Percentiles rank a stretch among this genome's conserved stretches.
Evolutionary conservation across 2,329 filamentous ascomycete genomes (phyloP).

Genomic region (Hymenoscyphus albidus): DNA sequence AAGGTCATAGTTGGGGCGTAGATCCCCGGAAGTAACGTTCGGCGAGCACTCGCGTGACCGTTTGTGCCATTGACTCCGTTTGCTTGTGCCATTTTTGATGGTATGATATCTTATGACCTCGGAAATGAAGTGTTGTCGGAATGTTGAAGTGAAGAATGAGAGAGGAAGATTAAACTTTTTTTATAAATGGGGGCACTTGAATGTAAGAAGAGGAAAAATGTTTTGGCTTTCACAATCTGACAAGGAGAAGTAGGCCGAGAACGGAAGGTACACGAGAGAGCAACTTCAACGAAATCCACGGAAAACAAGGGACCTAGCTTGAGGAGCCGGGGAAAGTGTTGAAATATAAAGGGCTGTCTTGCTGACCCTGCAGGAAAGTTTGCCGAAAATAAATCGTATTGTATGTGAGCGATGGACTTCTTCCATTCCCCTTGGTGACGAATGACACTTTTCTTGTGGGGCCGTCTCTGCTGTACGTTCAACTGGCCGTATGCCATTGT

Average conservation of each 20-base stretch:
- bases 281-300: constrained; percentile 2
- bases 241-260: constrained; percentile 12
- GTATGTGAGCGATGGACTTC: background rate
- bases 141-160: constrained; percentile 3
- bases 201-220: background rate
- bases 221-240: constrained; percentile 8
- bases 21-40: constrained; percentile 72
- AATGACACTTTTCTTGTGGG: constrained; percentile 8
- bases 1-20: constrained; percentile 91
- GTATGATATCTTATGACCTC: background rate
- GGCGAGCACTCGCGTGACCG: constrained; percentile 38
- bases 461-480: background rate
- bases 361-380: background rate
- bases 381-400: background rate
- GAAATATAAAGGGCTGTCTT: constrained; percentile 11
- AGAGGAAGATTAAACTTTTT: background rate
- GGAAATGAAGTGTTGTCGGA: background rate
- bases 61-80: constrained; percentile 19
- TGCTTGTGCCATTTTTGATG: constrained; percentile 15
- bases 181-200: background rate
- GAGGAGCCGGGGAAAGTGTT: constrained; percentile 4
- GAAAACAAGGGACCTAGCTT: background rate
- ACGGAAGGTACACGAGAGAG: constrained; percentile 14
- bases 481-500: constrained; percentile 8
- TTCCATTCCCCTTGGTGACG: background rate